phyloP scores from a whole-genome alignment of 23 red algal genomes.

The Gracilaria gracilis region DNA sequence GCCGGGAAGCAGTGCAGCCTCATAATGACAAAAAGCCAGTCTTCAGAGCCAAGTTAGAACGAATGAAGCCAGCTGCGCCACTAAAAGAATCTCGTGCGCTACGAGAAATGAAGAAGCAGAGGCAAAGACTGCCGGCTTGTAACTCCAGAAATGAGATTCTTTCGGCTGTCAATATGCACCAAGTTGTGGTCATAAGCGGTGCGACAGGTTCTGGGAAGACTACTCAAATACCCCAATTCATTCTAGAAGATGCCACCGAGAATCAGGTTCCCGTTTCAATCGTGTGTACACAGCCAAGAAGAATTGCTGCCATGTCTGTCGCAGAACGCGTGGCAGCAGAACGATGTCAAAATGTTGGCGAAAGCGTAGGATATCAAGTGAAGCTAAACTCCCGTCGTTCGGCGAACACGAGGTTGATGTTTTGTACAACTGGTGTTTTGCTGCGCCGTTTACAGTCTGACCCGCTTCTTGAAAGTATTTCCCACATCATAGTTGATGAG shows the following conservation, averaged over 20 bases:
- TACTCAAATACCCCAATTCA: constrained; percentile 87
- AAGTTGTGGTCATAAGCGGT: constrained; percentile 82
- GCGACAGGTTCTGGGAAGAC: constrained; percentile 98
- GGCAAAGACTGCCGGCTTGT: constrained; percentile 40
- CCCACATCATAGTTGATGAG: constrained; percentile 95
- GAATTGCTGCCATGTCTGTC: constrained; percentile 95
- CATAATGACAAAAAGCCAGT: neutral
- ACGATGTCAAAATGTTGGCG: constrained; percentile 75
- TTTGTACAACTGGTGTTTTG: constrained; percentile 87
- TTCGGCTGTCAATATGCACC: constrained; percentile 11
- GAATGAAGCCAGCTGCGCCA: constrained; percentile 7
- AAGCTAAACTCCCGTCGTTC: constrained; percentile 64
- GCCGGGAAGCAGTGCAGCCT: neutral
- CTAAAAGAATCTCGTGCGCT: constrained; percentile 31
- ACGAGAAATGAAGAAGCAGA: constrained; percentile 33
- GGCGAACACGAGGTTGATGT: constrained; percentile 57
- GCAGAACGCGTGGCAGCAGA: constrained; percentile 88
- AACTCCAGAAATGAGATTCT: constrained; percentile 54
- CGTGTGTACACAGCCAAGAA: constrained; percentile 86
- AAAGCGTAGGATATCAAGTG: constrained; percentile 83
- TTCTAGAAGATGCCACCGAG: constrained; percentile 76
- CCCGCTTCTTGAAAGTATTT: constrained; percentile 65
- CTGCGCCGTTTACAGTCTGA: constrained; percentile 78
- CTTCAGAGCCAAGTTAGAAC: neutral
- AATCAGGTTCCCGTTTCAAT: constrained; percentile 50